Base-by-base conservation (phyloP, 78 protist species). In the Planoprotostelium fungivorum region DNA sequence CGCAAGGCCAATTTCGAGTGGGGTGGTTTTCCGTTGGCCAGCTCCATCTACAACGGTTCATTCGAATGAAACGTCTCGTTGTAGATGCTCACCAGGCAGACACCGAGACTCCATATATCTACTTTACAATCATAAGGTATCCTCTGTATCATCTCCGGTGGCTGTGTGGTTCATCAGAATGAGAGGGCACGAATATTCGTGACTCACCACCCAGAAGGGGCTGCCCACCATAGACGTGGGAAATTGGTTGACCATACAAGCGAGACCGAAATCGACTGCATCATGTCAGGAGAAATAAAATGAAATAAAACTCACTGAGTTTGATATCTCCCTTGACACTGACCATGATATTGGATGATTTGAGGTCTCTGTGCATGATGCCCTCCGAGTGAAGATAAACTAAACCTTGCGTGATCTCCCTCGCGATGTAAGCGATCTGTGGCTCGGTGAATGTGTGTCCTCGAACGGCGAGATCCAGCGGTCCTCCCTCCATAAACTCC, bases 91-190 rank as follows among this genome's bases (percentile, higher is more conserved):
- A 90, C 37, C 1, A 90, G 34, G 37, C 95, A 93, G 0, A 93
- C 90, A 29, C 94, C 95, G 86, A 93, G 89, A 88, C 94, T 90
- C 95, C 95, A 93, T 73, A 93, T 90, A 38, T 93, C 95, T 1
- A 86, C 90, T 1, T 91, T 84, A 16, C 83, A 35, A 9, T 85
- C 38, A 35, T 93, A 91, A 29, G 90, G 91, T 0, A 34, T 86
- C 37, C 91, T 90, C 25, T 51, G 35, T 16, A 93, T 88, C 88
- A 85, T 88, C 35, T 93, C 95, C 0, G 95, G 95, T 9, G 95
- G 90, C 73, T 51, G 73, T 25, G 5, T 16, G 73, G 73, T n/a
- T n/a, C 5, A 51, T 51, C 16, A 51, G 16, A 25, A 51, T 16
- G 73, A 51, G 31, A 16, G 16, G 16, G 5, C 16, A 51, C 73